These are phyloP conservation scores for Sordariomycetes sp. DNA, from an alignment of 2,329 filamentous ascomycete species.

Conservation along the genomic window DNA sequence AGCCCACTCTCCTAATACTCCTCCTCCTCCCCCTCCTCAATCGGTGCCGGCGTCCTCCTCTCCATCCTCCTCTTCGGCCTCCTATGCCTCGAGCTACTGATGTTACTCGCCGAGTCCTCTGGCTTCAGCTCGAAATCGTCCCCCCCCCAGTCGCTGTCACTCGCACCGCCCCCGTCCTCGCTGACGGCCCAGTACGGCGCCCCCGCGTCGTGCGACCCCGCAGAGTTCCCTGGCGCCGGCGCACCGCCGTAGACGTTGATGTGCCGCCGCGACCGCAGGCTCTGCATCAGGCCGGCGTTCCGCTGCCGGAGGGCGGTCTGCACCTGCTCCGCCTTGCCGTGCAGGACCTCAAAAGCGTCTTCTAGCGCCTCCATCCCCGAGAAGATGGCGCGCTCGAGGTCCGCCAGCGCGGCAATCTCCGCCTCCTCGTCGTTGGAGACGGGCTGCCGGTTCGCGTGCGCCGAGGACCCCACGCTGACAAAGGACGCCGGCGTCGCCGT, in stretches of 20 bases:
- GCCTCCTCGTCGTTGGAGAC: conserved; percentile 91
- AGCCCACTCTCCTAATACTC: conserved; percentile 1
- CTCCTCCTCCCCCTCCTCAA: conserved; percentile 63
- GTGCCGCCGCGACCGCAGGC: conserved; percentile 43
- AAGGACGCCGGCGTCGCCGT: conserved; percentile 48
- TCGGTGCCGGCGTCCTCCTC: conserved; percentile 57
- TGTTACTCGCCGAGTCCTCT: conserved; percentile 71
- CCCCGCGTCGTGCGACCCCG: conserved; percentile 19
- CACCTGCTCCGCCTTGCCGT: conserved; percentile 70
- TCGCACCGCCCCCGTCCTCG: conserved; percentile 16
- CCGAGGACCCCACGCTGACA: conserved; percentile 40
- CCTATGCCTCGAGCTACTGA: conserved; percentile 55
- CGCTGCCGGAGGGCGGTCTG: conserved; percentile 70
- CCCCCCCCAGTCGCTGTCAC: conserved; percentile 44
- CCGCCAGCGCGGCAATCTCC: conserved; percentile 78
- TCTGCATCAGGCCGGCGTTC: conserved; percentile 60
- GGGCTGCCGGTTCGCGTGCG: conserved; percentile 32
- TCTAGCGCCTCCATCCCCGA: conserved; percentile 88
- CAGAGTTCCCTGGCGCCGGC: conserved; percentile 30
- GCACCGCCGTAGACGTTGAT: conserved; percentile 38
- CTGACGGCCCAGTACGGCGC: conserved; percentile 32
- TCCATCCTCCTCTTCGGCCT: conserved; percentile 55
- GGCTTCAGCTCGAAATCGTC: conserved; percentile 54
- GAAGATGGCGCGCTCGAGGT: conserved; percentile 89
- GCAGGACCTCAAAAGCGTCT: conserved; percentile 86